A percentile compares a stretch with the other conserved stretches of the same genome.
These are phyloP conservation scores for Botrytis paeoniae DNA, from an alignment of 2,329 filamentous ascomycete species.

Conservation along the genomic window DNA sequence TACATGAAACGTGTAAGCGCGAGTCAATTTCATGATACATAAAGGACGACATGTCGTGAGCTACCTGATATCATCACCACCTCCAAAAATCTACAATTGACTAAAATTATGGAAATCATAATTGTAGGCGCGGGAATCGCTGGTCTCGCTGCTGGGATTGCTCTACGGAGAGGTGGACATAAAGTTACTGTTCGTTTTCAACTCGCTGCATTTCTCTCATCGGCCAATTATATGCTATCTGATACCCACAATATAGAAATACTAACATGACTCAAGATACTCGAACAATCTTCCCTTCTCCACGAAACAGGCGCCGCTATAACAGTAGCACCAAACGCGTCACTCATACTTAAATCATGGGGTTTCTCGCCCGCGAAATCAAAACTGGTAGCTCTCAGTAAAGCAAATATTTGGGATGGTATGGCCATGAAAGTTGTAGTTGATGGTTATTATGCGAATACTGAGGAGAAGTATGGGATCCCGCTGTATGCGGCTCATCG, in stretches of 20 bases:
- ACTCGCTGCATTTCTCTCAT: neutral
- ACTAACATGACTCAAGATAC: neutral
- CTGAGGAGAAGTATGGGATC: neutral
- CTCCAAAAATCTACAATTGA: neutral
- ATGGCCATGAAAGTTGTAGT: neutral
- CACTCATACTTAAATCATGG: neutral
- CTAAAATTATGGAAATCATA: neutral
- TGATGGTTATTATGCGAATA: neutral
- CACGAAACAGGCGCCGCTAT: neutral
- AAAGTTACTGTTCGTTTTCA: neutral
- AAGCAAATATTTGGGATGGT: neutral
- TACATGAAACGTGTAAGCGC: neutral
- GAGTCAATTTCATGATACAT: neutral
- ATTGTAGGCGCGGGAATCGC: neutral
- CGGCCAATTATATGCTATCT: neutral
- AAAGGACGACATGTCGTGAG: neutral
- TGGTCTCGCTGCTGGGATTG: neutral
- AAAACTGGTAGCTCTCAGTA: neutral
- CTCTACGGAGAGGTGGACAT: neutral
- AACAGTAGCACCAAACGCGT: neutral
- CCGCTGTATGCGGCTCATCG: neutral
- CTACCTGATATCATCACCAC: neutral
- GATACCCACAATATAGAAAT: neutral
- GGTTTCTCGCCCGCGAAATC: neutral
- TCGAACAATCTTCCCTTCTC: neutral